Conservation (phyloP, 2,329 filamentous ascomycete species). For the Botryotinia convoluta region DNA sequence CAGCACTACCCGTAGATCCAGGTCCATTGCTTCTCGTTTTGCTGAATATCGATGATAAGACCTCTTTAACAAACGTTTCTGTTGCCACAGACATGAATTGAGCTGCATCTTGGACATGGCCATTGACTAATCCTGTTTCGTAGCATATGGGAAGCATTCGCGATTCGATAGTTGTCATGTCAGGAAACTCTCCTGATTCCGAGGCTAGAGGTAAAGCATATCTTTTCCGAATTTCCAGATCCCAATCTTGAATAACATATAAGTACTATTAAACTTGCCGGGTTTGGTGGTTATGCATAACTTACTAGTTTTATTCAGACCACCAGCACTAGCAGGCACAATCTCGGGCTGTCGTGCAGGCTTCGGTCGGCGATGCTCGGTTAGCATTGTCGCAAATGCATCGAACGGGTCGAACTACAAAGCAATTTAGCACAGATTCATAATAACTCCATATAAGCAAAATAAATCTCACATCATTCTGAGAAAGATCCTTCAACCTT, state of each 20-base stretch:
- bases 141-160: conserved; percentile 69
- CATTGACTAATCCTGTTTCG: conserved; percentile 59
- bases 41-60: conserved; percentile 60
- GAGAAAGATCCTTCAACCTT: conserved; percentile 62
- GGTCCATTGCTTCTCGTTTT: conserved; percentile 64
- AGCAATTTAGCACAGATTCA: neutral
- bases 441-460: neutral
- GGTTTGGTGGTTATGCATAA: conserved; percentile 47
- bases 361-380: conserved; percentile 39
- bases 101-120: conserved; percentile 58
- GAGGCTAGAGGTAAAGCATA: conserved; percentile 62
- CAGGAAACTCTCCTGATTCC: conserved; percentile 68
- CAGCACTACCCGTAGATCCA: conserved; percentile 58
- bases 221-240: conserved; percentile 65
- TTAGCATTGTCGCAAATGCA: conserved; percentile 37
- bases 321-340: conserved; percentile 65
- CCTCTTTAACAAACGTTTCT: conserved; percentile 66
- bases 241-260: conserved; percentile 50
- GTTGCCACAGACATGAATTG: conserved; percentile 64
- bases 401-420: conserved; percentile 37
- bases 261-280: neutral
- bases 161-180: conserved; percentile 59
- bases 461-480: conserved; percentile 54
- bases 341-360: conserved; percentile 52
- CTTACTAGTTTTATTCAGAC: conserved; percentile 70